Evolutionary conservation across 306 rosid species (phyloP).

Genomic region (Pachyrhizus erosus): DNA sequence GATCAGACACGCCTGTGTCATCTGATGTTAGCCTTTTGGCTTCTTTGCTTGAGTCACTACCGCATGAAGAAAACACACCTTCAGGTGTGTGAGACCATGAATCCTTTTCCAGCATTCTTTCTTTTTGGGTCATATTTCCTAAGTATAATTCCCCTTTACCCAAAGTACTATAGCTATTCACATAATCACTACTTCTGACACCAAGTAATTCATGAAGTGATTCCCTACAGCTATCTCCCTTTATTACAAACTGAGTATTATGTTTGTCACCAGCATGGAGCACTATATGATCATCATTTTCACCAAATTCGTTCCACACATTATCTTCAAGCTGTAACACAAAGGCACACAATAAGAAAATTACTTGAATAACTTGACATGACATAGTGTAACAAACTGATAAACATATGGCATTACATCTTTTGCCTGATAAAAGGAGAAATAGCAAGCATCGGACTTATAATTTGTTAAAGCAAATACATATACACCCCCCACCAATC

Average conservation of each 20-base stretch:
- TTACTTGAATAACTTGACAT: not conserved
- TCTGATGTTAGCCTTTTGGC: conserved; percentile 50
- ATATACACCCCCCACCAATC: not conserved
- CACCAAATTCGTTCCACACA: conserved; percentile 64
- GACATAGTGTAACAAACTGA: not conserved
- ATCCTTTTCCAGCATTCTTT: conserved; percentile 63
- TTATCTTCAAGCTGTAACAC: conserved; percentile 73
- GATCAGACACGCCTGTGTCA: conserved; percentile 51
- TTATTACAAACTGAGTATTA: conserved; percentile 43
- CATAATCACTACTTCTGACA: conserved; percentile 45
- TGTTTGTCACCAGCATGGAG: conserved; percentile 52
- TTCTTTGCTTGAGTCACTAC: conserved; percentile 57
- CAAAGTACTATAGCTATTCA: conserved; percentile 41
- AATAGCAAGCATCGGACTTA: conserved; percentile 22
- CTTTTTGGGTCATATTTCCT: conserved; percentile 47
- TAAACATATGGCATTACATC: conserved; percentile 2
- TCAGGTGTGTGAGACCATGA: conserved; percentile 65
- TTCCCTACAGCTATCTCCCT: conserved; percentile 54
- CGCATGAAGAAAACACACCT: conserved; percentile 60
- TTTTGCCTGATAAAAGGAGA: conserved; percentile 29
- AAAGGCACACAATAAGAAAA: conserved; percentile 30
- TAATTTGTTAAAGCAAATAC: conserved; percentile 17
- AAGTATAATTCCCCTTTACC: conserved; percentile 50
- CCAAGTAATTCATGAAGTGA: conserved; percentile 44
- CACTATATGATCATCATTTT: conserved; percentile 62